These are phyloP conservation scores for Suhomyces sp. DNA, from an alignment of 805 yeast genomes.

Conservation along the genomic window DNA sequence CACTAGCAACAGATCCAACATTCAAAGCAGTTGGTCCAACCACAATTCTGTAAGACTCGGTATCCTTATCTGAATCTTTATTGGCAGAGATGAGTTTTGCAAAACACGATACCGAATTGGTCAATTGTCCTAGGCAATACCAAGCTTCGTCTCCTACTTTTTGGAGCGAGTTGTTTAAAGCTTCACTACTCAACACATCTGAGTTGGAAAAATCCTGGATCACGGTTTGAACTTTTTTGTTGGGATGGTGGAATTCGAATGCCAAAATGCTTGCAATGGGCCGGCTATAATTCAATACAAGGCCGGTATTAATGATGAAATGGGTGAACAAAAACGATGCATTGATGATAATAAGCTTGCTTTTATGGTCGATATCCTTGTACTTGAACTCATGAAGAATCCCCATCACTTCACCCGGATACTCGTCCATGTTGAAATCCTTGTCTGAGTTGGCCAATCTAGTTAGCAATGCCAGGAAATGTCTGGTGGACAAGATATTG, in stretches of 20 bases:
- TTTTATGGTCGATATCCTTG: conserved; percentile 2
- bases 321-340: conserved; percentile 29
- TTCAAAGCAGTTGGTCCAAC: conserved; percentile 23
- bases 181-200: background rate
- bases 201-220: background rate
- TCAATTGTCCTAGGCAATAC: background rate
- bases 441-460: background rate
- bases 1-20: background rate
- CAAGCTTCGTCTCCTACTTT: background rate
- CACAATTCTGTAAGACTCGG: conserved; percentile 2
- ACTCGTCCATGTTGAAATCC: background rate
- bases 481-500: conserved; percentile 10
- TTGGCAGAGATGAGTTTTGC: background rate
- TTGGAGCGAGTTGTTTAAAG: background rate
- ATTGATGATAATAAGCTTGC: conserved; percentile 31
- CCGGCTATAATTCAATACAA: conserved; percentile 15
- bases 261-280: conserved; percentile 31
- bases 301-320: conserved; percentile 27
- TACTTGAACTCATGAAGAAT: conserved; percentile 4
- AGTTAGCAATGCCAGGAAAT: background rate
- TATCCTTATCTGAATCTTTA: background rate
- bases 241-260: conserved; percentile 18
- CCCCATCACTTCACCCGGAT: background rate
- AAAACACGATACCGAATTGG: background rate
- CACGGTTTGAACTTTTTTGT: background rate